Base-by-base conservation (phyloP, 2,329 filamentous ascomycete genomes). In the Elsinoe fawcettii region DNA sequence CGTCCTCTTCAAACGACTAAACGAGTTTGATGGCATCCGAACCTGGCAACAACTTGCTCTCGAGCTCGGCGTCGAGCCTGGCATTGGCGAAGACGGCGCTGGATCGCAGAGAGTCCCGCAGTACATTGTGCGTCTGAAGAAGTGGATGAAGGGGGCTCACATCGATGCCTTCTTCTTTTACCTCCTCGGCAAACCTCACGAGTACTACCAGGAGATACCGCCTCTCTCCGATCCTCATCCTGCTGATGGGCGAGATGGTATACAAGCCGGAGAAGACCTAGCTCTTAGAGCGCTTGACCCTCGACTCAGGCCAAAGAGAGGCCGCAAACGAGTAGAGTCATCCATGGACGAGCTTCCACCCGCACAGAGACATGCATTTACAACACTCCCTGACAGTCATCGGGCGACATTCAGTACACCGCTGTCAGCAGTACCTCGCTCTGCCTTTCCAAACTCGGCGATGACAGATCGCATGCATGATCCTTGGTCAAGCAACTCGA, bases 111-210 rank as follows among this genome's bases (percentile, higher is more conserved):
- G 96, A 70, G 87, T 96, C 58, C 90, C 95, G 69, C 91, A 96
- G 70, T 96, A 96, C 75, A 90, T 89, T 43, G 91, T 96, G 47
- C 82, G 91, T 59, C 75, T 96, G 58, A 96, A 96, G 82, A 85
- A 92, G 67, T 96, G 91, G 91, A 93, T 96, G 88, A 89, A 90
- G 69, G 91, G 90, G 4, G 92, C 95, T 87, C 91, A 96, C 69
- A 84, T 96, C 55, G 89, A 95, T 75, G 88, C 90, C 9, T 96
- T 96, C 69, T 96, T 96, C 66, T 90, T 95, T 69, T 96, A 90
- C 69, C 81, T 95, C 18, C 78, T 92, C 61, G 83, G 84, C 51
- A 90, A 90, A 62, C 75, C 81, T 23, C 90, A 95, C 70, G 73
- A 82, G 0, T 96, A 96, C 70, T 95, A 86, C 75, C 84, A 81